Percentiles rank a stretch among this genome's conserved stretches.
These are phyloP conservation scores for Coemansia sp. DNA, from an alignment of 192 early-diverging fungal species.

Conservation along the genomic window DNA sequence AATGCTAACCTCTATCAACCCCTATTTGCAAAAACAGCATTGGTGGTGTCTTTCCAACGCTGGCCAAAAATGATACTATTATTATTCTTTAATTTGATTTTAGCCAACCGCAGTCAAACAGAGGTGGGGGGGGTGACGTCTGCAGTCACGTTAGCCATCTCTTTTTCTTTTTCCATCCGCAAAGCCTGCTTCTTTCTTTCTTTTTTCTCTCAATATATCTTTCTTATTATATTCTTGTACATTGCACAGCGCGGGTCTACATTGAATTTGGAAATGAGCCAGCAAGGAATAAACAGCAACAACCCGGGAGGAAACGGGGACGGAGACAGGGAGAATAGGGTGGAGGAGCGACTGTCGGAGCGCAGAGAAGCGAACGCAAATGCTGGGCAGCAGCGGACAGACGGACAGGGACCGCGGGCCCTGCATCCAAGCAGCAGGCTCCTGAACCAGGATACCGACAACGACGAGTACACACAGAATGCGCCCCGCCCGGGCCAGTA, in stretches of 20 bases:
- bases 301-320: not conserved
- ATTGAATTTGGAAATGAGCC: not conserved
- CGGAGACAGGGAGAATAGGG: not conserved
- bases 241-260: not conserved
- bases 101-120: too few relatives aligned
- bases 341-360: not conserved
- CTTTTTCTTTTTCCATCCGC: too few relatives aligned
- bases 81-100: too few relatives aligned
- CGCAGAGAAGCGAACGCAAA: not conserved
- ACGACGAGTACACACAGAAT: not conserved
- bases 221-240: constrained; percentile 5
- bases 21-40: too few relatives aligned
- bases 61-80: too few relatives aligned
- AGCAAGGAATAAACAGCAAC: not conserved
- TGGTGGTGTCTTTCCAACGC: too few relatives aligned
- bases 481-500: not conserved
- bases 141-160: too few relatives aligned
- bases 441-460: not conserved
- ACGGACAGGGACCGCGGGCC: not conserved
- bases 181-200: constrained; percentile 2
- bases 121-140: too few relatives aligned
- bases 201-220: constrained; percentile 9
- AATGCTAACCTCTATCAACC: too few relatives aligned
- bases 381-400: not conserved
- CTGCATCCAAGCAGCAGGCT: not conserved